Conservation (phyloP, 2,329 filamentous ascomycete species). For the Aspergillus hortae region DNA sequence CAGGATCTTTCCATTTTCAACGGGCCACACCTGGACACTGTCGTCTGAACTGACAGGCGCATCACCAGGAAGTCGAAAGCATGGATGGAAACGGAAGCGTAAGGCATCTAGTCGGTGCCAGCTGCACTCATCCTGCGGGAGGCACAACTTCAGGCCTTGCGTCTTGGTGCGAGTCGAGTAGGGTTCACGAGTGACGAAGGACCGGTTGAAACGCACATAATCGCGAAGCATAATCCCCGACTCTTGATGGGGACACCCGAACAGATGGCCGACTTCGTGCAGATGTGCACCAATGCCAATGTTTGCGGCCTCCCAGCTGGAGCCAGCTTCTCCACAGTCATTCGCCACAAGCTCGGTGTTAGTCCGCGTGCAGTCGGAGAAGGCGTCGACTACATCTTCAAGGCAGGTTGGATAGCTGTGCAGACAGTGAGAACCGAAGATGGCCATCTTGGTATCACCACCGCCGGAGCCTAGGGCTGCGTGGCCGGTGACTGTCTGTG, state of each 20-base stretch:
- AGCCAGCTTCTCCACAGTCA: constrained; percentile 80
- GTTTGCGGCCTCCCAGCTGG: constrained; percentile 92
- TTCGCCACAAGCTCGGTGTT: constrained; percentile 78
- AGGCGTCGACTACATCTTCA: constrained; percentile 85
- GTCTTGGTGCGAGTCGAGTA: constrained; percentile 84
- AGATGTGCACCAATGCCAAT: constrained; percentile 91
- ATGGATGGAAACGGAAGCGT: constrained; percentile 84
- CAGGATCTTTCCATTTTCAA: constrained; percentile 72
- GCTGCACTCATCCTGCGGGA: constrained; percentile 75
- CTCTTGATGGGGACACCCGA: constrained; percentile 87
- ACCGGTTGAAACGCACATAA: constrained; percentile 78
- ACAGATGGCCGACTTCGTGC: constrained; percentile 84
- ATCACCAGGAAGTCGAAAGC: constrained; percentile 81
- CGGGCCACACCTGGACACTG: constrained; percentile 80
- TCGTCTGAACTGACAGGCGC: constrained; percentile 60
- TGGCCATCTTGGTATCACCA: constrained; percentile 74
- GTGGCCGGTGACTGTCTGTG: constrained; percentile 71
- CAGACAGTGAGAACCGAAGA: constrained; percentile 89
- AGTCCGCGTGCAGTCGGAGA: constrained; percentile 85
- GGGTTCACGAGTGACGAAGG: constrained; percentile 75
- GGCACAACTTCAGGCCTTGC: constrained; percentile 68
- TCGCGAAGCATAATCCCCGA: constrained; percentile 89
- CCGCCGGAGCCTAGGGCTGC: constrained; percentile 74
- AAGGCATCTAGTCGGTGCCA: constrained; percentile 91
- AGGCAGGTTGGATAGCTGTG: constrained; percentile 87